phyloP scores from a whole-genome alignment of 2,329 filamentous ascomycete species.

The Keithomyces neogunnii region DNA sequence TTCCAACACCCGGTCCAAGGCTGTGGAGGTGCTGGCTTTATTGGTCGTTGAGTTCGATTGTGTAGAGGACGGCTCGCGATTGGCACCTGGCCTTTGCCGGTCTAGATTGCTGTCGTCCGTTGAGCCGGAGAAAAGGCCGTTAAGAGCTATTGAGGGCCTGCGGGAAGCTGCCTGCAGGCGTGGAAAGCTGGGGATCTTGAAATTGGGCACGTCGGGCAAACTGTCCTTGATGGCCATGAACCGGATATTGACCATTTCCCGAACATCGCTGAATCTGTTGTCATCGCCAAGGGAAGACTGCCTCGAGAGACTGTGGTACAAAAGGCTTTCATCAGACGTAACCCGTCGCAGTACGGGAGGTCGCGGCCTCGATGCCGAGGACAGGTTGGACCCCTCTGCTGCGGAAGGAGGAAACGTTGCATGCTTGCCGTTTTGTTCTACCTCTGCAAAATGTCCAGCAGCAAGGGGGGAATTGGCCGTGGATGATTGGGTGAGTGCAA shows the following conservation, averaged over 20 bases:
- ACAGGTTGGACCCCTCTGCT: not conserved
- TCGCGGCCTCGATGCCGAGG: conserved; percentile 8
- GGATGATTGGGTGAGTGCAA: not conserved
- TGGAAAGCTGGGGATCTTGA: conserved; percentile 59
- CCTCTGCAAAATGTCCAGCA: not conserved
- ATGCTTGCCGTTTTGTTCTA: not conserved
- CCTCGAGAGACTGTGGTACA: conserved; percentile 67
- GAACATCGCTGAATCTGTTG: conserved; percentile 68
- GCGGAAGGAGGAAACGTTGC: not conserved
- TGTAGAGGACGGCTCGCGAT: not conserved
- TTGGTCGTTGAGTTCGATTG: not conserved
- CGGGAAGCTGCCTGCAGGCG: conserved; percentile 32
- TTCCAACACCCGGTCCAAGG: conserved; percentile 50
- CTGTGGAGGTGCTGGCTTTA: conserved; percentile 10
- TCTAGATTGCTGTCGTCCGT: conserved; percentile 11
- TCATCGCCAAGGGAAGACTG: conserved; percentile 82
- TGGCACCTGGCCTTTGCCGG: not conserved
- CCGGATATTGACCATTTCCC: conserved; percentile 79
- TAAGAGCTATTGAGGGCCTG: conserved; percentile 24
- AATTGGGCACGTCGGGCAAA: conserved; percentile 68
- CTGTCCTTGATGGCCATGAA: conserved; percentile 88
- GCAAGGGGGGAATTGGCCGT: not conserved
- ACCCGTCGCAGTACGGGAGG: conserved; percentile 22
- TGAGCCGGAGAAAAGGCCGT: conserved; percentile 19
- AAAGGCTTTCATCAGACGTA: conserved; percentile 61